phyloP scores from a whole-genome alignment of 768 basidiomycete species.

The Rossbeevera mucosa region DNA sequence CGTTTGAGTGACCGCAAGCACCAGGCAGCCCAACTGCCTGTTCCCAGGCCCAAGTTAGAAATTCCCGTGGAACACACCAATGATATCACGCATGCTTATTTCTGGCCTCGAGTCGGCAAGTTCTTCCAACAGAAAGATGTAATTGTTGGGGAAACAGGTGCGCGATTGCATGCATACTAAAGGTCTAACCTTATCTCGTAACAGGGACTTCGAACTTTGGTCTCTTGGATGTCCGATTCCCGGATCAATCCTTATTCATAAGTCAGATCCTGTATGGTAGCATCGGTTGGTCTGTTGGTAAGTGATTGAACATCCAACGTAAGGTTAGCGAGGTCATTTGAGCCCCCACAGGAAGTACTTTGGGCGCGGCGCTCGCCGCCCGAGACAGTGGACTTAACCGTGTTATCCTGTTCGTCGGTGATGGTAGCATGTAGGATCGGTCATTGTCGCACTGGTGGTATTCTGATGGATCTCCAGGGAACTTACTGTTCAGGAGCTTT shows the following conservation, averaged over 20 bases:
- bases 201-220: slow-evolving; percentile 80
- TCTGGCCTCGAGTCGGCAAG: slow-evolving; percentile 75
- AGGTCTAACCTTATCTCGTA: not conserved
- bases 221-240: slow-evolving; percentile 74
- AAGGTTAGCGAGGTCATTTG: not conserved
- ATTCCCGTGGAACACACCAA: slow-evolving; percentile 49
- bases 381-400: slow-evolving; percentile 56
- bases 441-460: not conserved
- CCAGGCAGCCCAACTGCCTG: slow-evolving; percentile 39
- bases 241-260: slow-evolving; percentile 59
- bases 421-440: slow-evolving; percentile 65
- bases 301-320: slow-evolving; percentile 10
- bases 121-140: slow-evolving; percentile 75
- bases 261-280: slow-evolving; percentile 87
- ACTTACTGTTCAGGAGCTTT: slow-evolving; percentile 76
- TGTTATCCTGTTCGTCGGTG: slow-evolving; percentile 81
- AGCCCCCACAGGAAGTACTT: slow-evolving; percentile 44
- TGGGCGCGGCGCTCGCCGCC: slow-evolving; percentile 81
- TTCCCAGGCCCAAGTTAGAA: slow-evolving; percentile 39
- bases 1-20: slow-evolving; percentile 42
- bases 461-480: slow-evolving; percentile 43
- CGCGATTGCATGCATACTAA: not conserved
- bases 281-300: slow-evolving; percentile 86
- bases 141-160: slow-evolving; percentile 84
- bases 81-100: slow-evolving; percentile 69